phyloP scores from a whole-genome alignment of 495 filamentous ascomycete species.

The Aspergillus nidulans region DNA sequence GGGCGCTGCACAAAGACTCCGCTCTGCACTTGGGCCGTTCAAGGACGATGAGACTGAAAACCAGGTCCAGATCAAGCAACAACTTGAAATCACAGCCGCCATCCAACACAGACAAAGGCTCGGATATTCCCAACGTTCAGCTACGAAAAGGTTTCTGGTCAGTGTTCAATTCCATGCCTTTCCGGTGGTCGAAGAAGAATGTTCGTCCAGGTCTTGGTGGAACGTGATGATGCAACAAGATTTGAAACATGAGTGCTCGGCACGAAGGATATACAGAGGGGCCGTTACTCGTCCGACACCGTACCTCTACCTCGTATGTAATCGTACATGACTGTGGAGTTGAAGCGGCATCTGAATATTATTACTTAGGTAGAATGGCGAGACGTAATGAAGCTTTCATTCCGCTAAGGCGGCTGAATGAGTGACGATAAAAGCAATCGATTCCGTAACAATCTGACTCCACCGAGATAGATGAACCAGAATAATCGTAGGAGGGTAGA shows the following conservation, averaged over 20 bases:
- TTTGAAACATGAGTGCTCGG: neutral
- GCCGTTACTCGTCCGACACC: neutral
- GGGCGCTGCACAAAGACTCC: neutral
- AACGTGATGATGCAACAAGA: constrained; percentile 19
- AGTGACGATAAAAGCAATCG: constrained; percentile 5
- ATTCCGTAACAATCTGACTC: neutral
- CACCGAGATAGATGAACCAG: neutral
- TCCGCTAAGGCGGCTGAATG: neutral
- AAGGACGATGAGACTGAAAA: constrained; percentile 12
- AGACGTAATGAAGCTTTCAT: constrained; percentile 15
- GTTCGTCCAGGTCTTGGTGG: constrained; percentile 13
- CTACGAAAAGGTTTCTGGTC: constrained; percentile 15
- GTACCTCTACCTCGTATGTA: neutral
- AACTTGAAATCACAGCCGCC: neutral
- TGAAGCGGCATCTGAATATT: constrained; percentile 3
- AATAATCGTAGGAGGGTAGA: neutral
- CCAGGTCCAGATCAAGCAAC: neutral
- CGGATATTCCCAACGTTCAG: constrained; percentile 3
- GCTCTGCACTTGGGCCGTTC: constrained; percentile 4
- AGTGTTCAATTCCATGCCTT: constrained; percentile 21
- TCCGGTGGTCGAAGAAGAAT: constrained; percentile 13
- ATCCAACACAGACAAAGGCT: constrained; percentile 1
- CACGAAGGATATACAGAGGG: neutral
- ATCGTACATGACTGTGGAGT: neutral
- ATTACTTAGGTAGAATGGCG: constrained; percentile 7